Evolutionary conservation across 1,284 basidiomycete species (phyloP), one percentile per base, ranked within the genome.

Genomic region (Microbotryomycetes sp.): DNA sequence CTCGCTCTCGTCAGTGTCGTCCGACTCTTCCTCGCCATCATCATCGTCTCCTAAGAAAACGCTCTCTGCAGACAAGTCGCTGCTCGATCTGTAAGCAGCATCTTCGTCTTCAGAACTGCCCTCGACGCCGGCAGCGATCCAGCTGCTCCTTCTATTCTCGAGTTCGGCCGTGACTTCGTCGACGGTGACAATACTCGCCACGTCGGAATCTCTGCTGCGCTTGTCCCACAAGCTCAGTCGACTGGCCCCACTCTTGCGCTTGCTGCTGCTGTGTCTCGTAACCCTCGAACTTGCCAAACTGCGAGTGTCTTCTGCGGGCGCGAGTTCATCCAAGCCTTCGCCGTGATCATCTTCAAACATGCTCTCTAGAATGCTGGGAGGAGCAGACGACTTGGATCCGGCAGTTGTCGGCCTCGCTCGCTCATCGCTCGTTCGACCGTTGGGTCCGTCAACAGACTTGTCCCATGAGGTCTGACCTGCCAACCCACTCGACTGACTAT

Each of bases 121-220:
- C 46, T 82, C 83, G 21, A 64, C 74, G 30, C 74, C 75, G 53
- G 74, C 75, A 41, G 66, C 62, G 6, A 57, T 64, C 60, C 78
- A 77, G 70, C 79, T 82, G 51, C 79, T 79, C 21, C 85, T 79
- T 18, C 92, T 80, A 71, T 86, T 90, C 78, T 97, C 94, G 1
- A 98, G 89, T 71, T 94, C 89, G 5, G 91, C 92, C 0, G 94
- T 97, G 70, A 98, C 96, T 76, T 98, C 91, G 72, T 98, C 94
- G 16, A 98, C 89, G 0, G 94, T 98, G 73, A 98, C 81, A 69
- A 98, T 77, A 72, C 89, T 93, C 4, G 89, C 90, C 1, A 88
- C 88, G 72, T 97, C 93, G 23, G 52, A 57, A 50, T 66, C 66
- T 29, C 57, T 60, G 57, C 62, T 61, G 2, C 59, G 21, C 18